Evolutionary conservation across 2,329 filamentous ascomycete genomes (phyloP), one percentile per base, ranked within the genome.

Genomic region (Helminthosporium solani): DNA sequence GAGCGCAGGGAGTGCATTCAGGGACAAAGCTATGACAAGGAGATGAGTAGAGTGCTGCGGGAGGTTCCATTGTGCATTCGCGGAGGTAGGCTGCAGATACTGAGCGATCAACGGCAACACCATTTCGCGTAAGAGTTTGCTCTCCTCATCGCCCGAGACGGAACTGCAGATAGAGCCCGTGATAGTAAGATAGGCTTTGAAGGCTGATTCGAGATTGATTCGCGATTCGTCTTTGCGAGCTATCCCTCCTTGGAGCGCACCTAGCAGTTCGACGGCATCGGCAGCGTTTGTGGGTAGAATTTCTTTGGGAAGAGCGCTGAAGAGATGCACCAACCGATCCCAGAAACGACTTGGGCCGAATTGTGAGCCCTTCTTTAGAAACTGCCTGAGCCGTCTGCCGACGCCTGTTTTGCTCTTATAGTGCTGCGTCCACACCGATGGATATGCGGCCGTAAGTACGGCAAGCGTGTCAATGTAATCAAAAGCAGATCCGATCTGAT

Each of bases 321-420:
- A 64, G 0, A 97, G 70, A 23, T 76, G 73, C 31, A 79, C 75
- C 25, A 95, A 66, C 14, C 80, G 81, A 20, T 77, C 70, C 94
- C 94, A 99, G 63, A 85, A 96, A 8, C 78, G 79, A 3, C 78
- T 72, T 0, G 82, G 75, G 2, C 87, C 86, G n/a, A 84, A 82
- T 61, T 96, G 88, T 0, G 92, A 95, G 2, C 94, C 92, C 58
- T 85, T 88, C 51, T 87, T 84, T 6, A 97, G 74, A 56, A 95
- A 94, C 7, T 83, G 75, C 40, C 81, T 79, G 3, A 99, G 70
- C 18, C 85, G 72, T 49, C 75, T 81, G 49, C 71, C 77, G 47
- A 68, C 79, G 7, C 78, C 64, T 23, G 78, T 79, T 63, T 84
- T 85, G 37, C 76, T 78, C 21, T 70, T 75, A 64, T 84, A 84